Conservation (phyloP, 1,284 basidiomycete genomes). For the Trametes hirsuta region DNA sequence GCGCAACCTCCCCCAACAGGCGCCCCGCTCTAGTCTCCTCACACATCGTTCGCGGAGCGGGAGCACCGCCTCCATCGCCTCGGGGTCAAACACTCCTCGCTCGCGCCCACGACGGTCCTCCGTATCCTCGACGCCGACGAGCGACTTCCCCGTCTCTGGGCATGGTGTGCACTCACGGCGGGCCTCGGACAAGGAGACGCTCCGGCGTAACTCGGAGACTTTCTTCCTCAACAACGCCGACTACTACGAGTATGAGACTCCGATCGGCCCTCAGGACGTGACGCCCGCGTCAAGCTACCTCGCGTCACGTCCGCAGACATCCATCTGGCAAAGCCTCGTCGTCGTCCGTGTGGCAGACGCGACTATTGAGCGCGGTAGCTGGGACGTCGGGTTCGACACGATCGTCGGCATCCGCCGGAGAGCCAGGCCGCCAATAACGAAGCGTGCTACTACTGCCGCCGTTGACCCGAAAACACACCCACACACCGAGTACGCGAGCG, state of each 20-base stretch:
- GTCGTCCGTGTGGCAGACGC: slow-evolving; percentile 59
- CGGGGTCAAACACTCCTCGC: slow-evolving; percentile 48
- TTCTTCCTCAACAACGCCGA: slow-evolving; percentile 52
- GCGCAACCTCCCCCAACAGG: slow-evolving; percentile 44
- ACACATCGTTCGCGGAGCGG: slow-evolving; percentile 62
- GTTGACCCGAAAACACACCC: slow-evolving; percentile 19
- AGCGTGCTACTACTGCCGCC: slow-evolving; percentile 21
- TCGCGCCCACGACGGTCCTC: slow-evolving; percentile 48
- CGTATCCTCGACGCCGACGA: slow-evolving; percentile 40
- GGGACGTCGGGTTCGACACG: slow-evolving; percentile 60
- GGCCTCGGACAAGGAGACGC: slow-evolving; percentile 64
- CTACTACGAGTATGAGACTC: slow-evolving; percentile 50
- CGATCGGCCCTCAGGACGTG: slow-evolving; percentile 44
- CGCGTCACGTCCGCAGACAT: slow-evolving; percentile 33
- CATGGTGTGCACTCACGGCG: slow-evolving; percentile 77
- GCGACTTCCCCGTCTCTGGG: slow-evolving; percentile 73
- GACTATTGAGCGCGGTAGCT: slow-evolving; percentile 71
- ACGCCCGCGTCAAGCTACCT: slow-evolving; percentile 34
- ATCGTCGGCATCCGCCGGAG: slow-evolving; percentile 70
- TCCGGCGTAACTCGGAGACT: slow-evolving; percentile 55
- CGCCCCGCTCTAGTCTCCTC: slow-evolving; percentile 43
- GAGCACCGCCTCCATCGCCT: slow-evolving; percentile 52
- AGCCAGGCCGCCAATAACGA: slow-evolving; percentile 49
- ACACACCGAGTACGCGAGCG: slow-evolving; percentile 36
- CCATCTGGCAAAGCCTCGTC: slow-evolving; percentile 56